Conservation (phyloP, 768 basidiomycete genomes). For the Termitomyces sp. region DNA sequence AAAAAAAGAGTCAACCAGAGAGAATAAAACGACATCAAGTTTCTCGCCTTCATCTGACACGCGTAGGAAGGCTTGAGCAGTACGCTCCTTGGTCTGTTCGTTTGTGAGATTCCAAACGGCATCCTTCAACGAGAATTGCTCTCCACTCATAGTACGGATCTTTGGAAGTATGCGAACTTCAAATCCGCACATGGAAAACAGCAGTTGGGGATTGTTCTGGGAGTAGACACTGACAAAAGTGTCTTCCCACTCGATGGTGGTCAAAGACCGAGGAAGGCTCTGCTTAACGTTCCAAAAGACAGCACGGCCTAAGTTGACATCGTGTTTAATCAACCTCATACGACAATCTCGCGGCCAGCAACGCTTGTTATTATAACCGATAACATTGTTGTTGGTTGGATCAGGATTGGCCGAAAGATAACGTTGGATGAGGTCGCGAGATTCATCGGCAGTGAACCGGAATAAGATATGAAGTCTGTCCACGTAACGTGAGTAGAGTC, state of each 20-base stretch:
- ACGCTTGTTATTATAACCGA: constrained; percentile 98
- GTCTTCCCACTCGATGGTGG: constrained; percentile 99
- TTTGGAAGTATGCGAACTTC: constrained; percentile 97
- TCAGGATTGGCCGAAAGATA: constrained; percentile 98
- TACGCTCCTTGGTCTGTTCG: constrained; percentile 95
- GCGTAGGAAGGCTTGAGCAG: constrained; percentile 95
- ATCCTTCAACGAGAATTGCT: constrained; percentile 95
- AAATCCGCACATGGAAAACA: constrained; percentile 99
- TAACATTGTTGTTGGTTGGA: constrained; percentile 98
- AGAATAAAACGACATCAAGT: neutral
- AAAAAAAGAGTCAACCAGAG: constrained; percentile 9
- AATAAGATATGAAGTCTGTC: constrained; percentile 95
- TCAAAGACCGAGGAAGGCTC: constrained; percentile 89
- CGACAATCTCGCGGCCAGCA: constrained; percentile 99
- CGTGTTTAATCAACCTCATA: constrained; percentile 99
- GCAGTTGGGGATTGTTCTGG: constrained; percentile 93
- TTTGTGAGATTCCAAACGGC: constrained; percentile 97
- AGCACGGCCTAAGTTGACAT: constrained; percentile 96
- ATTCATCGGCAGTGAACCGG: constrained; percentile 96
- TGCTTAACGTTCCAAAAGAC: constrained; percentile 99
- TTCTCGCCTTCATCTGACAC: constrained; percentile 87
- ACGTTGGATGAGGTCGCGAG: constrained; percentile 95
- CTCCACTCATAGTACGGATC: constrained; percentile 91
- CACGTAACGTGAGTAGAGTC: constrained; percentile 95
- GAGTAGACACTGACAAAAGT: constrained; percentile 97